Evolutionary conservation across 2,329 filamentous ascomycete species (phyloP).

Genomic region (Bipolaris cookei): DNA sequence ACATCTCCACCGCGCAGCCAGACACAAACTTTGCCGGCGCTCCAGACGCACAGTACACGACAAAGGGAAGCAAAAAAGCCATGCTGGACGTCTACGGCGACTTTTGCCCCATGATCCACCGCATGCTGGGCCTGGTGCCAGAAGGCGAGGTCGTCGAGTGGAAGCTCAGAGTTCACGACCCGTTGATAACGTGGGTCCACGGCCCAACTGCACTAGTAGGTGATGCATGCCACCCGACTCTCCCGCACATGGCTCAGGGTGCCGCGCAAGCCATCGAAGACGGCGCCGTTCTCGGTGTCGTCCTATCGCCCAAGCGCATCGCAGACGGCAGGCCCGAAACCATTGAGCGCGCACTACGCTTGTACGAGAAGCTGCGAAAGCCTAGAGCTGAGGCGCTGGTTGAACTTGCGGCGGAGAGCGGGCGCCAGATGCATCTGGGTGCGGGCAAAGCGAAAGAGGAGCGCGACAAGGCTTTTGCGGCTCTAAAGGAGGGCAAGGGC

Average conservation of each 20-base stretch:
- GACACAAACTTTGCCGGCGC: slow-evolving; percentile 66
- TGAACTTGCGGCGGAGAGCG: slow-evolving; percentile 62
- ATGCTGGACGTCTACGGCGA: slow-evolving; percentile 66
- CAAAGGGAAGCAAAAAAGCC: slow-evolving; percentile 63
- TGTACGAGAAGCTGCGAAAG: slow-evolving; percentile 64
- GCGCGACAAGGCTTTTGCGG: slow-evolving; percentile 62
- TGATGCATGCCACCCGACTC: slow-evolving; percentile 67
- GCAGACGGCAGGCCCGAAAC: slow-evolving; percentile 50
- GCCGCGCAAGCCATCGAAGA: slow-evolving; percentile 71
- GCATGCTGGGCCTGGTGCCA: slow-evolving; percentile 66
- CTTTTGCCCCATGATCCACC: slow-evolving; percentile 66
- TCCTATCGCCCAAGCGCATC: slow-evolving; percentile 58
- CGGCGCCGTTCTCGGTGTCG: slow-evolving; percentile 62
- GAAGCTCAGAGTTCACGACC: slow-evolving; percentile 67
- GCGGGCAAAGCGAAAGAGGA: slow-evolving; percentile 65
- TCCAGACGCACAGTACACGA: slow-evolving; percentile 66
- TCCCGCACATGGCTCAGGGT: slow-evolving; percentile 69
- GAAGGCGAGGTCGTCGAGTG: slow-evolving; percentile 72
- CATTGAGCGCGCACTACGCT: slow-evolving; percentile 60
- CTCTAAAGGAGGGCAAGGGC: slow-evolving; percentile 52
- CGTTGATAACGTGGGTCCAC: slow-evolving; percentile 67
- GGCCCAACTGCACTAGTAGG: slow-evolving; percentile 61
- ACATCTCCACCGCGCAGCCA: slow-evolving; percentile 68
- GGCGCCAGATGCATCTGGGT: slow-evolving; percentile 62
- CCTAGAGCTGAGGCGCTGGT: slow-evolving; percentile 63